These are phyloP conservation scores for Coleophoma cylindrospora DNA, from an alignment of 2,329 filamentous ascomycete species.

Conservation along the genomic window DNA sequence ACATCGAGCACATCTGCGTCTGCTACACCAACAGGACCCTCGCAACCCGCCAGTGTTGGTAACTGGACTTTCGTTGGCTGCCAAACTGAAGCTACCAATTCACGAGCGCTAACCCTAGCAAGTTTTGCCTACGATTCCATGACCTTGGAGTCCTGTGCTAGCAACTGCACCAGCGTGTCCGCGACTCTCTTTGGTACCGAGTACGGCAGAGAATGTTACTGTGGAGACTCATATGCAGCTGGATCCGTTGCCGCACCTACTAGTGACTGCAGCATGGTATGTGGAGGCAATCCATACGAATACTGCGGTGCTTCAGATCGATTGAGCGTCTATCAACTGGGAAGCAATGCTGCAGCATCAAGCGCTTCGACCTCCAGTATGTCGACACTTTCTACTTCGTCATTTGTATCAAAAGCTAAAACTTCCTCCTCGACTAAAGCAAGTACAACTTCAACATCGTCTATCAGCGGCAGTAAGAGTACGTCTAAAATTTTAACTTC, in stretches of 20 bases:
- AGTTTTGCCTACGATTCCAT: conserved; percentile 13
- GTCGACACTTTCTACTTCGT: conserved; percentile 4
- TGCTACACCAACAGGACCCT: conserved; percentile 2
- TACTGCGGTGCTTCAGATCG: conserved; percentile 7
- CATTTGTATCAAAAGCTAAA: conserved; percentile 1
- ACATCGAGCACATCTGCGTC: background rate
- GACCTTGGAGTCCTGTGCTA: conserved; percentile 20
- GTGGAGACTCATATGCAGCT: conserved; percentile 14
- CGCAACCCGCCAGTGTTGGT: conserved; percentile 1
- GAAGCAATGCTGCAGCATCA: background rate
- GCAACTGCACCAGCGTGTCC: conserved; percentile 17
- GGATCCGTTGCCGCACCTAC: background rate
- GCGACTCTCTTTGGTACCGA: conserved; percentile 27
- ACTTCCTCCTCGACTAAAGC: background rate
- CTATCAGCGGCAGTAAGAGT: background rate
- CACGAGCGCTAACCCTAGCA: conserved; percentile 10
- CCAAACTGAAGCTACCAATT: conserved; percentile 2
- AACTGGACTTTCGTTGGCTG: conserved; percentile 3
- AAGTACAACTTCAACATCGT: background rate
- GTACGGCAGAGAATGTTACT: conserved; percentile 27
- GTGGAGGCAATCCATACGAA: background rate
- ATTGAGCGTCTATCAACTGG: background rate
- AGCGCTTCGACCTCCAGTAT: background rate
- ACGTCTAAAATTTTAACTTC: background rate
- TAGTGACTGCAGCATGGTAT: conserved; percentile 1